phyloP scores from a whole-genome alignment of 441 rosid genomes.

The Manihot esculenta region DNA sequence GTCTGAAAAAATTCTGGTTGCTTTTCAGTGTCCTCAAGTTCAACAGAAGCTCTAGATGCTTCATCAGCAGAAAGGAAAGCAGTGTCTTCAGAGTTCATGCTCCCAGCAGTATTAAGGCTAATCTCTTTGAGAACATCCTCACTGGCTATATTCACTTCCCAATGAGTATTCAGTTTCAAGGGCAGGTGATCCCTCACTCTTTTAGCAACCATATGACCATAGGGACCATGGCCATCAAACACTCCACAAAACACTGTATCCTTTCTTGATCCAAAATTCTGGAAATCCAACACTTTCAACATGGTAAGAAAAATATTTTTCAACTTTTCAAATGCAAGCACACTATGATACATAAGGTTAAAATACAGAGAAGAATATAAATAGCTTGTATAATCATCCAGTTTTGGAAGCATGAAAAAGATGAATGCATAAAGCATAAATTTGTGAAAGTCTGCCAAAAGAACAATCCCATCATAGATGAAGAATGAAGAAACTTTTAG shows the following conservation, averaged over 20 bases:
- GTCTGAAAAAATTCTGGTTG: conserved; percentile 54
- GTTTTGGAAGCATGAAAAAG: background rate
- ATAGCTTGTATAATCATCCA: background rate
- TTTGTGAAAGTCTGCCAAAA: background rate
- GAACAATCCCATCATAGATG: background rate
- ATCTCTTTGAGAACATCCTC: conserved; percentile 53
- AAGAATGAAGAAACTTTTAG: background rate
- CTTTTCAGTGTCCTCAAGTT: conserved; percentile 54
- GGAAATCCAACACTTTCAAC: conserved; percentile 23
- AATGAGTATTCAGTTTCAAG: conserved; percentile 68
- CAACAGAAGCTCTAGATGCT: conserved; percentile 54
- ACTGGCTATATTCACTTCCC: conserved; percentile 59
- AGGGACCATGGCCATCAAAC: conserved; percentile 99
- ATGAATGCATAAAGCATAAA: background rate
- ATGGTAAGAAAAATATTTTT: background rate
- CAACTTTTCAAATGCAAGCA: conserved; percentile 1
- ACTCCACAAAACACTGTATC: conserved; percentile 96
- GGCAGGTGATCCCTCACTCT: conserved; percentile 96
- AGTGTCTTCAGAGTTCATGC: conserved; percentile 54
- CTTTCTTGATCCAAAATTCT: conserved; percentile 86
- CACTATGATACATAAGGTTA: background rate
- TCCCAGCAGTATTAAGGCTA: conserved; percentile 50
- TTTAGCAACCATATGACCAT: conserved; percentile 95
- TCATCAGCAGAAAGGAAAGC: conserved; percentile 68
- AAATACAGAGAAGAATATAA: background rate